Conservation (phyloP, 129 eudicot species). For the Saposhnikovia divaricata region DNA sequence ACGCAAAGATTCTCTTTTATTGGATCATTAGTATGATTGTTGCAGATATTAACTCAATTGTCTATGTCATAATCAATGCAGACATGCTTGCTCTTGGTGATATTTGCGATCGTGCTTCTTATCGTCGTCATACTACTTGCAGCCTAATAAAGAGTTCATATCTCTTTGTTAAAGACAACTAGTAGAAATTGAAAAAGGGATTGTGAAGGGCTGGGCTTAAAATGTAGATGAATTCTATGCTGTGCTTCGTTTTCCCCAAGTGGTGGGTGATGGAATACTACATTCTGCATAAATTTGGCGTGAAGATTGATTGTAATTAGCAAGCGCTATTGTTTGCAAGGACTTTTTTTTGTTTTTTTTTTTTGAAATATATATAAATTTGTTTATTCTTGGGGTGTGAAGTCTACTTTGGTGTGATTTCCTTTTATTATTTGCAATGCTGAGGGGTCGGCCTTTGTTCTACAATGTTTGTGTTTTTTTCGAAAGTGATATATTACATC, state of each 20-base stretch:
- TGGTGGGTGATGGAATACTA: not conserved
- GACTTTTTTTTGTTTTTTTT: not conserved
- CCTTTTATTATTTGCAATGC: not conserved
- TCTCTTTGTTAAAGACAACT: not conserved
- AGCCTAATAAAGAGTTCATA: conserved; percentile 14
- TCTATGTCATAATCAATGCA: conserved; percentile 14
- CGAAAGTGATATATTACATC: not conserved
- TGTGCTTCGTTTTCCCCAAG: not conserved
- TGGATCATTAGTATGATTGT: not conserved
- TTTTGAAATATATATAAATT: not conserved
- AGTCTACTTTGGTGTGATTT: not conserved
- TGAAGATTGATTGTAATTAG: conserved; percentile 5
- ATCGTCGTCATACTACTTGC: conserved; percentile 36
- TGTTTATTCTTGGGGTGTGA: not conserved
- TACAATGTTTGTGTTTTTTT: not conserved
- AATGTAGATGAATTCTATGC: not conserved
- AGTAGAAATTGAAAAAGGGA: not conserved
- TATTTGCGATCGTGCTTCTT: conserved; percentile 41
- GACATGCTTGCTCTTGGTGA: conserved; percentile 63
- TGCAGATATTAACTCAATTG: not conserved
- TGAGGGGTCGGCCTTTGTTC: not conserved
- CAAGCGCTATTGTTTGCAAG: not conserved
- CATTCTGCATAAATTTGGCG: not conserved
- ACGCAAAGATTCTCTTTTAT: not conserved
- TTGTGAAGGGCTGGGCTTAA: not conserved